Conservation (phyloP, 2,329 filamentous ascomycete species). For the Dactylellina cionopaga region DNA sequence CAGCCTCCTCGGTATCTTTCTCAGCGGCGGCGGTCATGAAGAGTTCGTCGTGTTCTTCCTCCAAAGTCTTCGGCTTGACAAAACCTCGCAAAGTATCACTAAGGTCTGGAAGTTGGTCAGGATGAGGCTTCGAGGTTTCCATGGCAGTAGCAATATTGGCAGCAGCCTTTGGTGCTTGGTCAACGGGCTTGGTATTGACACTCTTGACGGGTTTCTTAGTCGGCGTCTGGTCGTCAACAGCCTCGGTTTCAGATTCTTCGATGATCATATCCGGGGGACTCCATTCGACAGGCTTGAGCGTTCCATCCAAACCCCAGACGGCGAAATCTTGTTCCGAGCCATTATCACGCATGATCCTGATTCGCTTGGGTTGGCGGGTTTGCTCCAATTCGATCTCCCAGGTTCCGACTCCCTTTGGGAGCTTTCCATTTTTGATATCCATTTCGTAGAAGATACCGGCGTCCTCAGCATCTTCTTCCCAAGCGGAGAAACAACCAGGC, state of each 20-base stretch:
- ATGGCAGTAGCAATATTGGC: background rate
- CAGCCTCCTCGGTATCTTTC: too few species aligned
- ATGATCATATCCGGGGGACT: conserved; percentile 1
- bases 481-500: conserved; percentile 33
- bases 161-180: background rate
- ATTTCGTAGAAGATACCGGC: conserved; percentile 40
- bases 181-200: background rate
- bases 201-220: background rate
- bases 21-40: background rate
- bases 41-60: background rate
- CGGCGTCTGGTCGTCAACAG: background rate
- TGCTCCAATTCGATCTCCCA: conserved; percentile 47
- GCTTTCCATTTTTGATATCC: conserved; percentile 41
- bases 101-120: conserved; percentile 16
- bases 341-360: conserved; percentile 24
- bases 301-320: conserved; percentile 39
- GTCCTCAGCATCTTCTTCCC: conserved; percentile 46
- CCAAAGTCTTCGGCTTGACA: conserved; percentile 2
- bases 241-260: background rate
- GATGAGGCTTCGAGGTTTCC: background rate
- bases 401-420: conserved; percentile 42
- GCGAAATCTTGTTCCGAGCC: conserved; percentile 35
- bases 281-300: conserved; percentile 34
- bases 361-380: conserved; percentile 37
- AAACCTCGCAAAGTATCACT: conserved; percentile 6